phyloP scores from a whole-genome alignment of 108 stramenopile genomes.

The Fistulifera pelliculosa region DNA sequence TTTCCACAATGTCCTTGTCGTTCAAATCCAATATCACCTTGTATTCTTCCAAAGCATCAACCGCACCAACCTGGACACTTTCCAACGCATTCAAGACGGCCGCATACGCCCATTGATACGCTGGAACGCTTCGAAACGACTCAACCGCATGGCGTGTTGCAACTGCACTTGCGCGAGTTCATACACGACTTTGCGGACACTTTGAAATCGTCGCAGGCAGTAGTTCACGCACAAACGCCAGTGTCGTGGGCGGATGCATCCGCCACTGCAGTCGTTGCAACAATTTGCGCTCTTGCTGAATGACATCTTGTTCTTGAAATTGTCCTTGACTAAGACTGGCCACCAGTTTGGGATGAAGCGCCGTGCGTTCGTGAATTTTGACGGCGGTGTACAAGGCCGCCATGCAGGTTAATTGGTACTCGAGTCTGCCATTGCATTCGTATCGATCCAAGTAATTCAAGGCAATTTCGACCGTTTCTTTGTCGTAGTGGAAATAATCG shows the following conservation, averaged over 20 bases:
- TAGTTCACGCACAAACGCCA: slow-evolving; percentile 12
- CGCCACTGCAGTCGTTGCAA: slow-evolving; percentile 39
- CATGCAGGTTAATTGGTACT: slow-evolving; percentile 65
- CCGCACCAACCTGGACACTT: slow-evolving; percentile 6
- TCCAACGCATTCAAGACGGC: slow-evolving; percentile 38
- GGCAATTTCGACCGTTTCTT: slow-evolving; percentile 54
- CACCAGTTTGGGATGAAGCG: slow-evolving; percentile 38
- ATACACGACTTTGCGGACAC: slow-evolving; percentile 28
- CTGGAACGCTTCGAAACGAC: slow-evolving; percentile 25
- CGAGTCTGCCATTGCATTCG: slow-evolving; percentile 22
- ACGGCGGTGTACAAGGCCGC: slow-evolving; percentile 61
- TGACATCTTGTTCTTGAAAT: slow-evolving; percentile 53
- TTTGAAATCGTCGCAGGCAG: slow-evolving; percentile 12
- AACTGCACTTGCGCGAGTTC: slow-evolving; percentile 59
- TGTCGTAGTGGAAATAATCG: slow-evolving; percentile 45
- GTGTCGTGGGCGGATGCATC: slow-evolving; percentile 34
- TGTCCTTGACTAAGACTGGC: slow-evolving; percentile 51
- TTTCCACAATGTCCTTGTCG: slow-evolving; percentile 25
- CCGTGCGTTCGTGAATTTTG: slow-evolving; percentile 56
- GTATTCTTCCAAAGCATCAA: slow-evolving; percentile 19
- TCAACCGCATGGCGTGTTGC: slow-evolving; percentile 50
- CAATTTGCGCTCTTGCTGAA: slow-evolving; percentile 40
- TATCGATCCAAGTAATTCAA: slow-evolving; percentile 60
- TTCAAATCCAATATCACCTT: too few relatives aligned
- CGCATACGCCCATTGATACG: slow-evolving; percentile 30